Evolutionary conservation across 2,329 filamentous ascomycete species (phyloP).

Genomic region (Pseudogymnoascus sp.): DNA sequence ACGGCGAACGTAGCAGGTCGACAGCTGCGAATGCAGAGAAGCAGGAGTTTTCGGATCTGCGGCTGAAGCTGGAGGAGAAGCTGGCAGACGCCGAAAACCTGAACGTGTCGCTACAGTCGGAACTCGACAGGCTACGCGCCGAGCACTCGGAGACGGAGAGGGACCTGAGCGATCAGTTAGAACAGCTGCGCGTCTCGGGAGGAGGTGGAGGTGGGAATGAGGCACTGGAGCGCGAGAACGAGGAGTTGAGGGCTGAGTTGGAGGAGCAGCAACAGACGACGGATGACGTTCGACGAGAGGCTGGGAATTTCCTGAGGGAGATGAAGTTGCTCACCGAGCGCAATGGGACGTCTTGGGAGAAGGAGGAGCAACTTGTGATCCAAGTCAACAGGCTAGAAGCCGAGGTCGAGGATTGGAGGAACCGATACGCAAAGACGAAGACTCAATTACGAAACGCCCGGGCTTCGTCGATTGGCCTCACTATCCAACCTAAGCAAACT

Average conservation of each 20-base stretch:
- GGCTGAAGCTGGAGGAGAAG: conserved; percentile 60
- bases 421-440: conserved; percentile 79
- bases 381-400: conserved; percentile 69
- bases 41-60: conserved; percentile 60
- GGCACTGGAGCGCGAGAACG: conserved; percentile 59
- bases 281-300: conserved; percentile 77
- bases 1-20: conserved; percentile 47
- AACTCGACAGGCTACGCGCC: conserved; percentile 64
- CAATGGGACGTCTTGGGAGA: conserved; percentile 68
- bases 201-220: conserved; percentile 30
- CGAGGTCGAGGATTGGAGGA: conserved; percentile 84
- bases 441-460: conserved; percentile 76
- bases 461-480: conserved; percentile 68
- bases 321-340: conserved; percentile 82
- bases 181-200: conserved; percentile 36
- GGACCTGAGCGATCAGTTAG: conserved; percentile 55
- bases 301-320: conserved; percentile 73
- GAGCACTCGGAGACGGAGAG: conserved; percentile 58
- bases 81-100: conserved; percentile 64
- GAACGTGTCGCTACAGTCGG: conserved; percentile 70
- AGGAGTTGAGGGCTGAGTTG: conserved; percentile 55
- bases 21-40: conserved; percentile 52
- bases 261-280: conserved; percentile 72
- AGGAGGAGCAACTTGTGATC: conserved; percentile 67
- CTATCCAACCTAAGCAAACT: conserved; percentile 52